A percentile compares a stretch with the other conserved stretches of the same genome.
These are phyloP conservation scores for Bacidia rubella DNA, from an alignment of 495 filamentous ascomycete genomes.

Conservation along the genomic window DNA sequence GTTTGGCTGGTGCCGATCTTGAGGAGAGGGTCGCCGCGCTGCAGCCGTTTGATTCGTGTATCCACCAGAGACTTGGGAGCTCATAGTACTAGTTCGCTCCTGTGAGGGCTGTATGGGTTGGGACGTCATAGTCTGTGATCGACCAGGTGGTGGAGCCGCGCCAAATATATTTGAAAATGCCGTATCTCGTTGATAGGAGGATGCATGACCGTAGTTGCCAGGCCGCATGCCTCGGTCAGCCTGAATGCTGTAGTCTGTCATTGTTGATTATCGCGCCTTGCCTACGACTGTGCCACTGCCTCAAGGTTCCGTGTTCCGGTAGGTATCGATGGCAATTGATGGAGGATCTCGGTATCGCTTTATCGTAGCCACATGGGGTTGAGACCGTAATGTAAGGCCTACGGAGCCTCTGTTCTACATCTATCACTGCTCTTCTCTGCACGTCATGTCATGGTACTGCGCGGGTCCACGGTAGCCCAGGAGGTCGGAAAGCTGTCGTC, in stretches of 20 bases:
- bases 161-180: conserved; percentile 97
- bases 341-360: too few species aligned
- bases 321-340: too few species aligned
- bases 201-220: conserved; percentile 53
- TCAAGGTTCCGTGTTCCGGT: too few species aligned
- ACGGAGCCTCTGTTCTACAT: too few species aligned
- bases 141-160: conserved; percentile 68
- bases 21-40: conserved; percentile 43
- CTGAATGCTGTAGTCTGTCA: conserved; percentile 74
- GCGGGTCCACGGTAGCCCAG: too few species aligned
- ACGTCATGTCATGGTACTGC: too few species aligned
- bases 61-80: conserved; percentile 19
- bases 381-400: too few species aligned
- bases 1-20: conserved; percentile 36
- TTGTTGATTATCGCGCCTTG: conserved; percentile 22
- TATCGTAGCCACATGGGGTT: too few species aligned
- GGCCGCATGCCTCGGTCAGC: conserved; percentile 57
- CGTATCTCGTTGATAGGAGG: conserved; percentile 74
- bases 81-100: conserved; percentile 47
- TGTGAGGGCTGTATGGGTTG: conserved; percentile 40
- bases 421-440: too few species aligned
- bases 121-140: conserved; percentile 81
- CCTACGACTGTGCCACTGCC: neutral
- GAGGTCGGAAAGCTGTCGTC: too few species aligned
- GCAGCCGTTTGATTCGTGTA: conserved; percentile 20